These are phyloP conservation scores for Alternaria incomplexa DNA, from an alignment of 2,329 filamentous ascomycete species.

Conservation along the genomic window DNA sequence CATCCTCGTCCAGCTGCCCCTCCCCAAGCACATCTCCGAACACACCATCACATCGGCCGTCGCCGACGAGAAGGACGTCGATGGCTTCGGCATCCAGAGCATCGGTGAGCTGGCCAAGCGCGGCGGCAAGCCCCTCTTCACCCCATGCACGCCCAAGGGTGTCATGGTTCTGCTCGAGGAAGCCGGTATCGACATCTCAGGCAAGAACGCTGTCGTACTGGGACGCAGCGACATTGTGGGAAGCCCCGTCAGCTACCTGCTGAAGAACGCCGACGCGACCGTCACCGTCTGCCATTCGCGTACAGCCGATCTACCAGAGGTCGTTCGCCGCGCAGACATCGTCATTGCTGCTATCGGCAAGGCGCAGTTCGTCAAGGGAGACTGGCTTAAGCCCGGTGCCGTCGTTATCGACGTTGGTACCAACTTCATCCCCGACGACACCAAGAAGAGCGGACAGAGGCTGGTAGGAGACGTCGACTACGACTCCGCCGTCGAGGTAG, in stretches of 20 bases:
- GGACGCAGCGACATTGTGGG: constrained; percentile 97
- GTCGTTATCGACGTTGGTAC: constrained; percentile 98
- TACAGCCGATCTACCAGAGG: constrained; percentile 73
- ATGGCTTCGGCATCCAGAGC: constrained; percentile 92
- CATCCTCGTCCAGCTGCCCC: constrained; percentile 89
- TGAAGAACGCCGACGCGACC: constrained; percentile 95
- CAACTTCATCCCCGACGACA: constrained; percentile 88
- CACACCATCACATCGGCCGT: constrained; percentile 90
- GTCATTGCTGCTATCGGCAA: constrained; percentile 91
- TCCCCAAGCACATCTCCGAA: constrained; percentile 89
- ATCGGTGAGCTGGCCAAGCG: constrained; percentile 97
- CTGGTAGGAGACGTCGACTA: constrained; percentile 96
- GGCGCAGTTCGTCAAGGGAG: constrained; percentile 86
- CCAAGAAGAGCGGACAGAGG: constrained; percentile 89
- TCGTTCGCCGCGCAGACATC: constrained; percentile 85
- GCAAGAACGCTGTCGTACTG: constrained; percentile 93
- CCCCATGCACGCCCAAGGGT: constrained; percentile 95
- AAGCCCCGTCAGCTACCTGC: constrained; percentile 91
- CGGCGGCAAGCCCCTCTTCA: constrained; percentile 86
- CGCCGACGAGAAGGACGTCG: constrained; percentile 93
- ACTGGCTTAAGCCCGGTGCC: constrained; percentile 93
- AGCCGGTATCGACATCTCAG: constrained; percentile 79
- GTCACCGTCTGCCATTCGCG: constrained; percentile 96
- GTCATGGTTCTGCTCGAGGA: constrained; percentile 92
- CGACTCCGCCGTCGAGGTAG: constrained; percentile 81